Evolutionary conservation across 768 basidiomycete genomes (phyloP).

Genomic region (Rhizopogon vinicolor): DNA sequence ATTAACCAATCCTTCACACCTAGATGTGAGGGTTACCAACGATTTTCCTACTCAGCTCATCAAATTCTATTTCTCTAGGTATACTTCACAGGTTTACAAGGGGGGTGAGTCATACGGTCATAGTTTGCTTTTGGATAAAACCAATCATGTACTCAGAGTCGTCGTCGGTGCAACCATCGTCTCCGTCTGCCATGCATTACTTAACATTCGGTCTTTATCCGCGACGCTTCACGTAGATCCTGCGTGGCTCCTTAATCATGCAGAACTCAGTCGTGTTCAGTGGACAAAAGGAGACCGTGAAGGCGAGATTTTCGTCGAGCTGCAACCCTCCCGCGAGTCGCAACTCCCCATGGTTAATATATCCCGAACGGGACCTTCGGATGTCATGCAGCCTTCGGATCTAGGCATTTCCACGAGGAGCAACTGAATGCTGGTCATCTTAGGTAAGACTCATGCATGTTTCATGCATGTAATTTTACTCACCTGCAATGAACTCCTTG

Average conservation of each 20-base stretch:
- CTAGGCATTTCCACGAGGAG: not conserved
- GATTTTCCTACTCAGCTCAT: not conserved
- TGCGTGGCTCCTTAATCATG: constrained; percentile 36
- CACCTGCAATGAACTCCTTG: not conserved
- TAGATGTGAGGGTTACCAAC: not conserved
- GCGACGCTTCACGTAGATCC: constrained; percentile 32
- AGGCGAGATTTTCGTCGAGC: constrained; percentile 23
- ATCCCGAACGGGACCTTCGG: too few species aligned
- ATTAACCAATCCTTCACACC: not conserved
- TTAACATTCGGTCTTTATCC: constrained; percentile 35
- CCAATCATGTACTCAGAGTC: not conserved
- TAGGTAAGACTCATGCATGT: not conserved
- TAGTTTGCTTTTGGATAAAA: not conserved
- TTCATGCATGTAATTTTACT: not conserved
- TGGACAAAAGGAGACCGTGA: constrained; percentile 30
- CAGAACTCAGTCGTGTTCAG: constrained; percentile 36
- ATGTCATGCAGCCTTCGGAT: not conserved
- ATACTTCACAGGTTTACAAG: not conserved
- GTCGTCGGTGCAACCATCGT: constrained; percentile 8
- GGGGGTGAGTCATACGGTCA: not conserved
- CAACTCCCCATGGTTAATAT: not conserved
- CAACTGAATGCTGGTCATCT: not conserved
- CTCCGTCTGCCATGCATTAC: constrained; percentile 29
- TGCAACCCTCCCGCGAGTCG: not conserved
- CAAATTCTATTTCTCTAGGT: not conserved